Evolutionary conservation across 768 basidiomycete genomes (phyloP).

Genomic region (Mycena capillaripes): DNA sequence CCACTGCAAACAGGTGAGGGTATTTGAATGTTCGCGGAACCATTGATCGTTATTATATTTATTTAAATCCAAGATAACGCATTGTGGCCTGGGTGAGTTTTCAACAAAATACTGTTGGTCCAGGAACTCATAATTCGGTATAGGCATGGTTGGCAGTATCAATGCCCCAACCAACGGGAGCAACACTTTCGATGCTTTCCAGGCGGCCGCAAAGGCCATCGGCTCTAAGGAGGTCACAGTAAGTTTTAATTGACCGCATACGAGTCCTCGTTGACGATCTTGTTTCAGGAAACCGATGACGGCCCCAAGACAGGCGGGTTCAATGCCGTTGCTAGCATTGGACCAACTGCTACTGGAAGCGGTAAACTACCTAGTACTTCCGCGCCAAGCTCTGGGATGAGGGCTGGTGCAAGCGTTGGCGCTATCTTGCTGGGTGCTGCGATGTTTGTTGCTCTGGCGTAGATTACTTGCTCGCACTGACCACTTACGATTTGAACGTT

Average conservation of each 20-base stretch:
- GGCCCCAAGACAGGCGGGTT: conserved; percentile 60
- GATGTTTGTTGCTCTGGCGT: conserved; percentile 31
- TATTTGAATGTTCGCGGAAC: not conserved
- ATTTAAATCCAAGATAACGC: conserved; percentile 38
- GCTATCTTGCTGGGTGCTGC: conserved; percentile 27
- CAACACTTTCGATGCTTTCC: conserved; percentile 58
- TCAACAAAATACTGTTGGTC: conserved; percentile 26
- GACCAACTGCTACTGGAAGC: conserved; percentile 40
- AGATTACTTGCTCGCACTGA: conserved; percentile 5
- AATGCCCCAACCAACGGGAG: conserved; percentile 61
- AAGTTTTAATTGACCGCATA: conserved; percentile 28
- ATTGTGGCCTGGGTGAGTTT: conserved; percentile 70
- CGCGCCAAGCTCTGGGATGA: conserved; percentile 29
- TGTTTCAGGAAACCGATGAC: conserved; percentile 48
- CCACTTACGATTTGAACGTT: conserved; percentile 1
- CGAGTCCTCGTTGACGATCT: not conserved
- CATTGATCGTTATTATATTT: not conserved
- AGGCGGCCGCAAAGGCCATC: conserved; percentile 55
- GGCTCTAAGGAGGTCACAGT: conserved; percentile 52
- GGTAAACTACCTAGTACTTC: conserved; percentile 33
- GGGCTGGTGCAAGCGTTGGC: conserved; percentile 28
- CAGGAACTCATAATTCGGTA: not conserved
- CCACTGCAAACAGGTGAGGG: conserved; percentile 62
- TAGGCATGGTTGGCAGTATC: conserved; percentile 45
- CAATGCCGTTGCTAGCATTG: conserved; percentile 50